These are phyloP conservation scores for Fusarium protoensiforme DNA, from an alignment of 2,329 filamentous ascomycete species.

Conservation along the genomic window DNA sequence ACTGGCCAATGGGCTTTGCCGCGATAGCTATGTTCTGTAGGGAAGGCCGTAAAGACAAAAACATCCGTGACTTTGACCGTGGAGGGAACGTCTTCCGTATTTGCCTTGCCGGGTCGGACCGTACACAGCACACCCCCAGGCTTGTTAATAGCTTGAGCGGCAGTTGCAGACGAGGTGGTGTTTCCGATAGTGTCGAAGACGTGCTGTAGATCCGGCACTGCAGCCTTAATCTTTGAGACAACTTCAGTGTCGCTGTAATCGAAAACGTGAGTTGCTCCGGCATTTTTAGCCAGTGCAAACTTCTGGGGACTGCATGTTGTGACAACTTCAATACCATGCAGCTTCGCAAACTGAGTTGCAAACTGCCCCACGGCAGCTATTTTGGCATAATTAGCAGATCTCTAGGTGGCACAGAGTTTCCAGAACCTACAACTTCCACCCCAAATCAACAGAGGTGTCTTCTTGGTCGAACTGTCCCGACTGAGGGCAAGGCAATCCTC, in stretches of 20 bases:
- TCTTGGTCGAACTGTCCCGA: background rate
- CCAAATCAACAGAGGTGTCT: slow-evolving; percentile 50
- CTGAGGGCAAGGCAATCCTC: slow-evolving; percentile 47
- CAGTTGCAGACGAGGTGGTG: slow-evolving; percentile 45
- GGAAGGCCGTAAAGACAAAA: slow-evolving; percentile 56
- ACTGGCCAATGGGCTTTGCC: slow-evolving; percentile 51
- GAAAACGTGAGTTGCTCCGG: slow-evolving; percentile 50
- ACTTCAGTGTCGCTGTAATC: slow-evolving; percentile 53
- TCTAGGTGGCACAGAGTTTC: rapidly evolving
- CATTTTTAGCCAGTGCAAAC: slow-evolving; percentile 42
- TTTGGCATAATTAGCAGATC: background rate
- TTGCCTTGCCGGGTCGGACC: slow-evolving; percentile 53
- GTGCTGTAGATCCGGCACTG: slow-evolving; percentile 46
- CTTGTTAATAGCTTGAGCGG: slow-evolving; percentile 41
- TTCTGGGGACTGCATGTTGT: slow-evolving; percentile 50
- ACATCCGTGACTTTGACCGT: slow-evolving; percentile 53
- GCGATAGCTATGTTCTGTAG: slow-evolving; percentile 53
- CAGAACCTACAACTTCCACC: slow-evolving; percentile 50
- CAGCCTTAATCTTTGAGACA: slow-evolving; percentile 46
- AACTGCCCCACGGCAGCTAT: slow-evolving; percentile 32
- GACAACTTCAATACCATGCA: slow-evolving; percentile 45
- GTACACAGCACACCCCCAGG: slow-evolving; percentile 50
- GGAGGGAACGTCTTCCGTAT: slow-evolving; percentile 49
- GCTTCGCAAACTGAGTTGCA: slow-evolving; percentile 47
- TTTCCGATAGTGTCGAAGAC: slow-evolving; percentile 57